Percentiles rank a stretch among this genome's conserved stretches.
These are phyloP conservation scores for Alternaria dauci DNA, from an alignment of 2,329 filamentous ascomycete genomes.

Conservation along the genomic window DNA sequence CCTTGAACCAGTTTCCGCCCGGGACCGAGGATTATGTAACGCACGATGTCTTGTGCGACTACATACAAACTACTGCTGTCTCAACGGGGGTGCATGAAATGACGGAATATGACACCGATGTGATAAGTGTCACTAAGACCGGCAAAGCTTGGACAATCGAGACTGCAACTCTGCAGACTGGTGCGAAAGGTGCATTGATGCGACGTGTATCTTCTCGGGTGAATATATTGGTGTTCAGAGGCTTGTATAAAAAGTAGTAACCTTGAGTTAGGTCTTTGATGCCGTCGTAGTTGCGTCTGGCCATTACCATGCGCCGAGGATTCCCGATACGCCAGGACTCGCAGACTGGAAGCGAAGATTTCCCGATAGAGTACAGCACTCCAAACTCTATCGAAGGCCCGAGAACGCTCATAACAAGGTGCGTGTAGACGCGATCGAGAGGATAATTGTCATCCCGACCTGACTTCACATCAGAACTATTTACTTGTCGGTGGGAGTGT, in stretches of 20 bases:
- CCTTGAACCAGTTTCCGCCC: constrained; percentile 64
- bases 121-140: constrained; percentile 61
- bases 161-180: constrained; percentile 55
- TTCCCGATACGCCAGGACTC: constrained; percentile 61
- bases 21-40: constrained; percentile 67
- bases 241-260: background rate
- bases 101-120: constrained; percentile 67
- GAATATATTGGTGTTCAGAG: background rate
- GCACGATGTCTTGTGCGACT: constrained; percentile 65
- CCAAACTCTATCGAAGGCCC: constrained; percentile 60
- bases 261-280: constrained; percentile 53
- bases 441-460: background rate
- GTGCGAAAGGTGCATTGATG: constrained; percentile 20
- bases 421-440: too few species aligned
- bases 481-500: constrained; percentile 65
- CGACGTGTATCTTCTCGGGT: constrained; percentile 10
- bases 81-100: constrained; percentile 60
- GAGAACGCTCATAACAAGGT: constrained; percentile 61
- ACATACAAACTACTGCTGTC: constrained; percentile 67
- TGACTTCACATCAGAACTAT: constrained; percentile 51
- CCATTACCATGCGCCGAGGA: constrained; percentile 62
- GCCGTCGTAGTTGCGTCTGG: constrained; percentile 63
- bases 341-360: constrained; percentile 56
- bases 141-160: constrained; percentile 61
- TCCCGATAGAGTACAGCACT: constrained; percentile 59